Conservation (phyloP, 257 asterid genomes). For the Coffea canephora region DNA sequence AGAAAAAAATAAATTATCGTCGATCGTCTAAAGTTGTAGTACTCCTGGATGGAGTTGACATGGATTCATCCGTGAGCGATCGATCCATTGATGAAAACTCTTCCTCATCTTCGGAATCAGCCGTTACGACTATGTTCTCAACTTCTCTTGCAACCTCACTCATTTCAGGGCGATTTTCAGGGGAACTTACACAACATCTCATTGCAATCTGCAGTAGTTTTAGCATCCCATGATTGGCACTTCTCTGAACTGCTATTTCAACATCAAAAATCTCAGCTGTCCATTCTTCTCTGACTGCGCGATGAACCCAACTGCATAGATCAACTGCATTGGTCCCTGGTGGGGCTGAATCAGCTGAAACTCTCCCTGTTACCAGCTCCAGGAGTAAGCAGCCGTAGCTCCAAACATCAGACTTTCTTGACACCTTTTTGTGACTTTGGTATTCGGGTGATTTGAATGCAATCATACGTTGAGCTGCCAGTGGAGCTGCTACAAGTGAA, state of each 20-base stretch:
- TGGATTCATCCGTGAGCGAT: slow-evolving; percentile 61
- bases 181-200: slow-evolving; percentile 57
- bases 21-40: slow-evolving; percentile 17
- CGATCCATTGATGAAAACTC: slow-evolving; percentile 44
- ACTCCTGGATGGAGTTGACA: slow-evolving; percentile 30
- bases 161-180: slow-evolving; percentile 69
- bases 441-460: slow-evolving; percentile 69
- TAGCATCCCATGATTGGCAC: slow-evolving; percentile 66
- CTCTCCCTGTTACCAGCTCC: slow-evolving; percentile 68
- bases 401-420: slow-evolving; percentile 72
- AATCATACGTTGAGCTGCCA: slow-evolving; percentile 58
- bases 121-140: slow-evolving; percentile 39
- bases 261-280: slow-evolving; percentile 85
- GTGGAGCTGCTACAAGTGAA: slow-evolving; percentile 46
- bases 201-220: slow-evolving; percentile 60
- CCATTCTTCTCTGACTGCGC: slow-evolving; percentile 92
- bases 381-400: slow-evolving; percentile 71
- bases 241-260: slow-evolving; percentile 64
- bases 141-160: slow-evolving; percentile 52
- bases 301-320: slow-evolving; percentile 68
- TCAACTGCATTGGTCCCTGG: slow-evolving; percentile 54
- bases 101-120: slow-evolving; percentile 56
- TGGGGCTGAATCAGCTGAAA: slow-evolving; percentile 54
- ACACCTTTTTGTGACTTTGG: slow-evolving; percentile 37
- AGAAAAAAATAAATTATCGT: not conserved